A percentile compares a stretch with the other conserved stretches of the same genome.
Evolutionary conservation across 805 yeast species (phyloP).

Genomic region (Blastobotrys terrestris): DNA sequence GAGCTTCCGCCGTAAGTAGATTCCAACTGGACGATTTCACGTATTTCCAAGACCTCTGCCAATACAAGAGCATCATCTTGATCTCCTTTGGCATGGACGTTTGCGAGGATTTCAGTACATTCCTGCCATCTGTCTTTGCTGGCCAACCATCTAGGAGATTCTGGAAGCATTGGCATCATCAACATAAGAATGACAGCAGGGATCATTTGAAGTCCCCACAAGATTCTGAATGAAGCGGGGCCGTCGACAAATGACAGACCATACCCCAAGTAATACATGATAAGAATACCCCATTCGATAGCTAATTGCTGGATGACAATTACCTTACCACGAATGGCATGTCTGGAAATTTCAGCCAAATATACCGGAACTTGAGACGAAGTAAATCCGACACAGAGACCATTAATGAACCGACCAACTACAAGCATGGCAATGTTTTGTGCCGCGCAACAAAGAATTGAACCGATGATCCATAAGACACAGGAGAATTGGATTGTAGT

Average conservation of each 20-base stretch:
- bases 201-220: conserved; percentile 55
- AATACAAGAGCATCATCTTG: conserved; percentile 35
- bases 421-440: conserved; percentile 40
- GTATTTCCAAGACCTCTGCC: conserved; percentile 40
- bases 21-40: conserved; percentile 35
- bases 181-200: conserved; percentile 45
- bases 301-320: conserved; percentile 59
- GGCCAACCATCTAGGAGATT: conserved; percentile 38
- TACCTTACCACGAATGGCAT: conserved; percentile 51
- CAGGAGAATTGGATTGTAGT: conserved; percentile 48
- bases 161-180: conserved; percentile 42
- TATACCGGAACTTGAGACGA: conserved; percentile 60
- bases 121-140: conserved; percentile 30
- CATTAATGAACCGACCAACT: conserved; percentile 54
- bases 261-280: conserved; percentile 51
- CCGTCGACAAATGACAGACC: conserved; percentile 42
- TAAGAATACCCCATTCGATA: conserved; percentile 56
- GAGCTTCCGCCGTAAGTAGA: conserved; percentile 20
- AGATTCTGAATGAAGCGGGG: conserved; percentile 53
- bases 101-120: conserved; percentile 18
- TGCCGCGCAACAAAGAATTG: conserved; percentile 46
- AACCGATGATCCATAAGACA: conserved; percentile 55
- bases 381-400: conserved; percentile 60
- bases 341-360: conserved; percentile 58
- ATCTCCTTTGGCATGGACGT: conserved; percentile 28